Evolutionary conservation across 1,284 basidiomycete species (phyloP), one percentile per base, ranked within the genome.

Genomic region (Trichosporon sp.): DNA sequence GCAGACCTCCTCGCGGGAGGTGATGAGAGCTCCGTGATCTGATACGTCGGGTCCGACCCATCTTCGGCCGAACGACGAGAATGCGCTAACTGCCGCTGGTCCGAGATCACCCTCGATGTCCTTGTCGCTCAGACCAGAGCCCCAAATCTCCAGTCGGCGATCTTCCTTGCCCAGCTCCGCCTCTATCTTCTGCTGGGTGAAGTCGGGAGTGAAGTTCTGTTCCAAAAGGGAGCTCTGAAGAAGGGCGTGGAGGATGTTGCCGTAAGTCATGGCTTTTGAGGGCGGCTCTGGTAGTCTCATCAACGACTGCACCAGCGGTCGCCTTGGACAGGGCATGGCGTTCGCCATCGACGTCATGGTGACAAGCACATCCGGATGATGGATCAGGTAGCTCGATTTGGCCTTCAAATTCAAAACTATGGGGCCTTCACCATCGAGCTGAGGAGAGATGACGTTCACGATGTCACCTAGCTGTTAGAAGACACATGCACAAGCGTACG

Each of bases 171-270:
- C 66, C 58, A 81, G 64, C 56, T 78, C 72, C 5, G 67, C 64
- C 6, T 73, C 73, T 6, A 80, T 60, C 8, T 71, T 63, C n/a
- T 65, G 61, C 21, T 71, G 65, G 13, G 77, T 78, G 8, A 62
- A 65, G 0, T 68, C 70, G 8, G 66, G 59, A 19, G 63, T 67
- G 58, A 81, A 81, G 33, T 67, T 63, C 60, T 76, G 75, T 33
- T 76, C 71, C 2, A 46, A 36, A 33, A 96, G 81, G 69, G 90
- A 92, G 0, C 83, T 81, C 74, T 97, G 92, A 81, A 95, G 87
- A 21, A 95, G 87, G 67, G 91, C 88, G 72, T 97, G 94, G 3
- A 95, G 83, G 74, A 96, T 87, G 69, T 88, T 95, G 23, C 95
- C 94, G 86, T 92, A 95, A 0, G 95, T 82, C 21, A 95, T 75